These are phyloP conservation scores for Jaltomata sinuosa DNA, from an alignment of 257 asterid species.

Conservation along the genomic window DNA sequence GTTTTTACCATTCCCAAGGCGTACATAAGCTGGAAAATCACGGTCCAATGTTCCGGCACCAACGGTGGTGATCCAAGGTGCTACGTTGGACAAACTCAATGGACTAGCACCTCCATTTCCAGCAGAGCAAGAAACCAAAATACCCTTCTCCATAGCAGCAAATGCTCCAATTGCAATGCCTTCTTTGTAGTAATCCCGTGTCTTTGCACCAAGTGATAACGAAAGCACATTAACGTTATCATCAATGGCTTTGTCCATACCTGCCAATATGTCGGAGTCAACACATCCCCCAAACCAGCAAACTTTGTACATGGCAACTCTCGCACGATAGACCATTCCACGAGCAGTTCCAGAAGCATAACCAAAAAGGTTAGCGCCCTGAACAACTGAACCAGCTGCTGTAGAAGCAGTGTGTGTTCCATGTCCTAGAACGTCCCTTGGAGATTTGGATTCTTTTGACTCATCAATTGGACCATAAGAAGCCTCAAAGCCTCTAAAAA, in stretches of 20 bases:
- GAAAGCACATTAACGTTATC: slow-evolving; percentile 72
- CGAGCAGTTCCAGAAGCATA: slow-evolving; percentile 84
- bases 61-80: slow-evolving; percentile 92
- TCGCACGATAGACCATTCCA: slow-evolving; percentile 77
- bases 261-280: slow-evolving; percentile 77
- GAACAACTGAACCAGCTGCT: slow-evolving; percentile 62
- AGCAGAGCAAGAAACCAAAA: slow-evolving; percentile 76
- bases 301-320: slow-evolving; percentile 68
- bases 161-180: slow-evolving; percentile 65
- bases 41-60: slow-evolving; percentile 91
- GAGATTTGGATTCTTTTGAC: slow-evolving; percentile 59
- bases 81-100: slow-evolving; percentile 52
- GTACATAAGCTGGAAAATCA: slow-evolving; percentile 75
- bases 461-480: slow-evolving; percentile 59
- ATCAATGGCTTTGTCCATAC: slow-evolving; percentile 67
- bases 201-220: slow-evolving; percentile 67
- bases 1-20: slow-evolving; percentile 70
- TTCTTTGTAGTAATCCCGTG: slow-evolving; percentile 46
- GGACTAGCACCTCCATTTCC: slow-evolving; percentile 70
- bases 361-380: slow-evolving; percentile 65
- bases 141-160: slow-evolving; percentile 83
- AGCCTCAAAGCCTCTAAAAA: slow-evolving; percentile 66
- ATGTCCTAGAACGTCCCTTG: slow-evolving; percentile 87
- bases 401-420: slow-evolving; percentile 93
- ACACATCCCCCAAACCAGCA: slow-evolving; percentile 87